Evolutionary conservation across 139 green algal species (phyloP), one percentile per base, ranked within the genome.

Genomic region (Tetradesmus obliquus): DNA sequence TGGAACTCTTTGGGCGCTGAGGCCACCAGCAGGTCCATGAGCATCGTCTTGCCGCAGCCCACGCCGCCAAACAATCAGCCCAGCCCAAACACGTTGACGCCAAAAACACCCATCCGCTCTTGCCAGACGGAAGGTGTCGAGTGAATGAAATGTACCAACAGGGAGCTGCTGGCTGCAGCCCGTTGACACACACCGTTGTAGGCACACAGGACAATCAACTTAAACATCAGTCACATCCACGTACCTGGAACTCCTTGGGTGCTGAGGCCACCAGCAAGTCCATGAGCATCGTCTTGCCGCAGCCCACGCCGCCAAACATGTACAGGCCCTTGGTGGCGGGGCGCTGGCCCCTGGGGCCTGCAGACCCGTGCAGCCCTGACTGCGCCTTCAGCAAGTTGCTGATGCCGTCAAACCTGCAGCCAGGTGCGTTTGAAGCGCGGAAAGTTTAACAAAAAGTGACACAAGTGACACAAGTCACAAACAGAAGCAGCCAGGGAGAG

Each of bases 281-380:
- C 98, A 99, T 99, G 5, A 99, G 94, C 96, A 99, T 99, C 1
- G 98, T 99, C 95, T 99, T 99, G 72, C 98, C 98, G 20, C 94
- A 95, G 1, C 98, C 98, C 79, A 99, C 97, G 9, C 97, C 97
- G 7, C 98, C 98, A 91, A 97, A 98, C 95, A 99, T 97, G 95
- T 99, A 99, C 83, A 99, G 93, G 2, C 98, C 97, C 22, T 76
- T 74, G 2, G 83, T 54, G n/a, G 79, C 12, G 2, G 24, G 79
- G 5, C 20, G 88, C 53, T 57, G 72, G 13, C 87, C 74, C 12
- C 24, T 55, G 12, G 87, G 87, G 13, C 66, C 54, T 1, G 87
- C 76, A 54, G 55, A 20, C 5, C 55, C 87, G 13, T 91, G 87
- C 13, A 91, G 74, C 3, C 87, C 87, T 13, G 74, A 82, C 55